Evolutionary conservation across 2,329 filamentous ascomycete genomes (phyloP).

Genomic region (Aschersonia sp.): DNA sequence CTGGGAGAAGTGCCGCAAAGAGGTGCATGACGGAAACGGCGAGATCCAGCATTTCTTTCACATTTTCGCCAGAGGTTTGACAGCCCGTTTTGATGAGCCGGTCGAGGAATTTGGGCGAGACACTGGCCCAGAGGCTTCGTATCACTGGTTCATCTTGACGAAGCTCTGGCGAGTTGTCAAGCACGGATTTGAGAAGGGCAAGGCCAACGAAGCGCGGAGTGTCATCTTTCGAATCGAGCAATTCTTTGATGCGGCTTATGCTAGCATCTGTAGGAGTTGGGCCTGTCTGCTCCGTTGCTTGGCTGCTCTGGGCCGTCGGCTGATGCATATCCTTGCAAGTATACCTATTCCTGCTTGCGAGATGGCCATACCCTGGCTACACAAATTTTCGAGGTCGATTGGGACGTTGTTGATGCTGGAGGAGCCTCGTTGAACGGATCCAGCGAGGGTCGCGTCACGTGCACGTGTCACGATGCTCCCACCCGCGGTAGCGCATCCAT

Average conservation of each 20-base stretch:
- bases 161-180: constrained; percentile 44
- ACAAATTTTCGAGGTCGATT: too few relatives aligned
- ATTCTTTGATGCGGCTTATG: constrained; percentile 33
- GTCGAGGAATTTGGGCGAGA: constrained; percentile 50
- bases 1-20: constrained; percentile 43
- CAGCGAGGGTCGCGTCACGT: too few relatives aligned
- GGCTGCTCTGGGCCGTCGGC: not conserved
- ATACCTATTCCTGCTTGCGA: not conserved
- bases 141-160: constrained; percentile 31
- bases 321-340: not conserved
- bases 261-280: constrained; percentile 8
- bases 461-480: too few relatives aligned
- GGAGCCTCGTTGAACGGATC: too few relatives aligned
- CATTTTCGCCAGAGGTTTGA: constrained; percentile 25
- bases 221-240: constrained; percentile 47
- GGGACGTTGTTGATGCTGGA: too few relatives aligned
- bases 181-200: constrained; percentile 48
- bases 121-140: constrained; percentile 39
- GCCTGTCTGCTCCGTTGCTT: not conserved
- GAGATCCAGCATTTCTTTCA: constrained; percentile 47
- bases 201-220: constrained; percentile 56
- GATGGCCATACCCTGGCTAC: not conserved
- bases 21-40: constrained; percentile 49
- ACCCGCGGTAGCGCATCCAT: too few relatives aligned
- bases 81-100: constrained; percentile 43